Evolutionary conservation across 148 eudicot species (phyloP).

Genomic region (Chenopodium formosanum): DNA sequence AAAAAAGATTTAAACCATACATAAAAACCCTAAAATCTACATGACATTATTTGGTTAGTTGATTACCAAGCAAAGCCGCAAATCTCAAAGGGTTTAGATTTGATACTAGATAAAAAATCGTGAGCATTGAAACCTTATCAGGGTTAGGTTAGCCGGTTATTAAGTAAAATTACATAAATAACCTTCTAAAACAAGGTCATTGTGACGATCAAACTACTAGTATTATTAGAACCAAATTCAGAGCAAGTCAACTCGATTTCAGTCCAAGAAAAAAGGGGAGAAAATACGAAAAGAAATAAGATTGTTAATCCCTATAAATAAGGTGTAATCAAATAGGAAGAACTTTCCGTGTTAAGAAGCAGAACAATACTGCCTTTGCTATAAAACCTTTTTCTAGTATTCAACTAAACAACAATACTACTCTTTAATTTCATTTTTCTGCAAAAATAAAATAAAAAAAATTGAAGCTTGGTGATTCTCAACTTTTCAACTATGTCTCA

Average conservation of each 20-base stretch:
- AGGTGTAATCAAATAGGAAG: slow-evolving; percentile 4
- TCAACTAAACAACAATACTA: background rate
- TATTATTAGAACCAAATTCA: background rate
- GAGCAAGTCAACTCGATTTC: background rate
- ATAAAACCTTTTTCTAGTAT: background rate
- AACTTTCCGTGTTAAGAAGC: slow-evolving; percentile 10
- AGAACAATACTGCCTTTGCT: background rate
- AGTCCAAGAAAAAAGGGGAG: background rate
- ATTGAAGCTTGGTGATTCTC: slow-evolving; percentile 13
- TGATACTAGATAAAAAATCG: too few relatives aligned
- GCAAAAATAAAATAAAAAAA: background rate
- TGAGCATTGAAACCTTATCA: too few relatives aligned
- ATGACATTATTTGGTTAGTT: too few relatives aligned
- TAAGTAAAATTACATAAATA: too few relatives aligned
- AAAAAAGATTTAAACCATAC: too few relatives aligned
- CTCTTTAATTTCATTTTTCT: background rate
- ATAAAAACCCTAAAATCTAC: too few relatives aligned
- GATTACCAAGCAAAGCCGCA: too few relatives aligned
- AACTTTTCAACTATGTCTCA: slow-evolving; percentile 35
- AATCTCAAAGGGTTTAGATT: too few relatives aligned
- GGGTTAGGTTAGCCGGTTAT: too few relatives aligned
- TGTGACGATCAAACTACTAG: too few relatives aligned
- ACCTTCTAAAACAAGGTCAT: too few relatives aligned
- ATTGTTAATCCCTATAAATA: slow-evolving; percentile 17
- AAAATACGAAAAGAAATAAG: background rate